These are phyloP conservation scores for Annulohypoxylon moriforme DNA, from an alignment of 495 filamentous ascomycete species.

Conservation along the genomic window DNA sequence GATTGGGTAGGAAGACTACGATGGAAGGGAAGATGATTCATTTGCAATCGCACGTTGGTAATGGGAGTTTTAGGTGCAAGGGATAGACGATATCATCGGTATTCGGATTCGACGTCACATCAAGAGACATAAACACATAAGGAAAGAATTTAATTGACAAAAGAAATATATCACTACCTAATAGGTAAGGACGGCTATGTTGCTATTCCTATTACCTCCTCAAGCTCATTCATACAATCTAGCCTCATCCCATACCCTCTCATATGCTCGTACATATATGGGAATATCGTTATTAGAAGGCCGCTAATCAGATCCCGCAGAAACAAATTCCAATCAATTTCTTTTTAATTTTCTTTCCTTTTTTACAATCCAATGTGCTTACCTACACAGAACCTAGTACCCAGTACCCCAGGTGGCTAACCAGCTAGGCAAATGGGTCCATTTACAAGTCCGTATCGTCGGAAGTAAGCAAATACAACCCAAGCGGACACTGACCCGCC, in stretches of 20 bases:
- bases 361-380: no score
- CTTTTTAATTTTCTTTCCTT: background rate
- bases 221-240: background rate
- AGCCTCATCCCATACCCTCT: slow-evolving; percentile 4
- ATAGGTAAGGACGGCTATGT: slow-evolving; percentile 24
- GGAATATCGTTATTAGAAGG: slow-evolving; percentile 27
- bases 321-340: slow-evolving; percentile 12
- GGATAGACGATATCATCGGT: background rate
- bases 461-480: slow-evolving; percentile 67
- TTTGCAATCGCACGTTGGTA: no score
- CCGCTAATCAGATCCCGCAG: background rate
- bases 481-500: slow-evolving; percentile 69
- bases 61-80: background rate
- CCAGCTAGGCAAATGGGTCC: no score
- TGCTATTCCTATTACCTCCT: slow-evolving; percentile 31
- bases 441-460: slow-evolving; percentile 23
- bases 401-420: no score
- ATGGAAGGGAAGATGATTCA: slow-evolving; percentile 67
- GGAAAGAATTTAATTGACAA: slow-evolving; percentile 10
- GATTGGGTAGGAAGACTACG: slow-evolving; percentile 72
- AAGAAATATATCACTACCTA: slow-evolving; percentile 28
- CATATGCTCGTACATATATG: slow-evolving; percentile 20
- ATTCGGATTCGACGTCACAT: background rate
- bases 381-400: no score
- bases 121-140: background rate